Conservation (phyloP, 495 filamentous ascomycete species). For the Podospora bellae-mahoneyi region DNA sequence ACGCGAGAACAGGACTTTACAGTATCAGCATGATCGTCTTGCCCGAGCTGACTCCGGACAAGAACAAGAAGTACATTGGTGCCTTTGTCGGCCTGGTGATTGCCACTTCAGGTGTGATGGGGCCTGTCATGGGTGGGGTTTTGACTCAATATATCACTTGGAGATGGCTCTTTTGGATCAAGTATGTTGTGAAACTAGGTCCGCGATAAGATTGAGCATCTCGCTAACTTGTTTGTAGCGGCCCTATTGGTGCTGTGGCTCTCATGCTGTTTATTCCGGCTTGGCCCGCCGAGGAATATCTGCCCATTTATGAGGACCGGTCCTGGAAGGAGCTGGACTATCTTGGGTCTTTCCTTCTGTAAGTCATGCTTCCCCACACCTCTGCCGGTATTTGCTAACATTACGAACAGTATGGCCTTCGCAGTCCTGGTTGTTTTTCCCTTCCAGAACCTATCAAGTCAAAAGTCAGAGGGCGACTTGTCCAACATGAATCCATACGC, state of each 20-base stretch:
- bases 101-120: conserved; percentile 41
- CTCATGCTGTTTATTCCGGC: conserved; percentile 46
- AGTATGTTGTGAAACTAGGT: conserved; percentile 30
- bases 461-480: conserved; percentile 22
- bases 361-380: conserved; percentile 1
- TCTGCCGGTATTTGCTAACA: not conserved
- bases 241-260: conserved; percentile 49
- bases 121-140: conserved; percentile 62
- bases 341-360: conserved; percentile 52
- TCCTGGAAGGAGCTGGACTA: conserved; percentile 53
- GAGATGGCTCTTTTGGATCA: conserved; percentile 72
- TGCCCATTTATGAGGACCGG: conserved; percentile 29
- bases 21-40: conserved; percentile 53
- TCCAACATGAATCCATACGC: conserved; percentile 39
- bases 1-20: conserved; percentile 27
- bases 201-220: not conserved
- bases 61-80: conserved; percentile 36
- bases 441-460: conserved; percentile 46
- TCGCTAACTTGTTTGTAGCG: conserved; percentile 29
- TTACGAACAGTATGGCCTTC: conserved; percentile 39
- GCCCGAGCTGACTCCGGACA: conserved; percentile 47
- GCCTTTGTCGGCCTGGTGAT: conserved; percentile 31
- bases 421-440: conserved; percentile 57
- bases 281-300: conserved; percentile 41
- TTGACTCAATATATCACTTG: conserved; percentile 59